Base-by-base conservation (phyloP, 2,329 filamentous ascomycete genomes). In the Scedosporium dehoogii region DNA sequence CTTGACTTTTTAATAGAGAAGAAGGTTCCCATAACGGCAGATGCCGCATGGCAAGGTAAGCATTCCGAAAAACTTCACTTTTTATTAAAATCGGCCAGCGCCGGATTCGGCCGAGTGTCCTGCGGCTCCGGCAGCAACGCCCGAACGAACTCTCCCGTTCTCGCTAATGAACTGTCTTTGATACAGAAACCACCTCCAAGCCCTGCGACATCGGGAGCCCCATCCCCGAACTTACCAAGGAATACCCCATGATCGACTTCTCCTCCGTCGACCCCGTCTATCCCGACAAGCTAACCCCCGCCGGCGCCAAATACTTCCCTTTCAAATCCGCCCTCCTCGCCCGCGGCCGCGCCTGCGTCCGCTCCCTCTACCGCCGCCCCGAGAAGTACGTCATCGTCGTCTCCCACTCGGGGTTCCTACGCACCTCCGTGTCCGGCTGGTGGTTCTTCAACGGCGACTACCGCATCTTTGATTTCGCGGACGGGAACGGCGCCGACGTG, bases 361-460 rank as follows among this genome's bases (percentile, higher is more conserved):
- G 73, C 38, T 74, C 76, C 27, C 74, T 89, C 25, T 76, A 80
- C 64, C 66, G 67, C 12, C 76, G 85, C 0, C 79, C 81, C 0
- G 85, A 89, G 72, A 83, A 83, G 66, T 76, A 85, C 60, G 78
- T 89, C 61, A 77, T 86, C 9, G 85, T 89, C 0, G 85, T 89
- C 3, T 83, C 82, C 1, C 86, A 89, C 72, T 84, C 85, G 1
- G 84, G 80, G 0, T 89, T 88, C 69, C 67, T 89, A 65, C 74
- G 85, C n/a, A 70, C 76, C 3, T 83, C 79, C 7, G 79, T 88
- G 6, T 79, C 77, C 7, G 81, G 84, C 1, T 75, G 75, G 66
- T 81, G 75, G 74, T 85, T 77, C 67, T 81, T 80, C 69, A 88
- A 88, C 65, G 82, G 81, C 10, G 86, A 89, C 67, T 89, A 85